Conservation (phyloP, 2,329 filamentous ascomycete species). For the Hymenoscyphus linearis region DNA sequence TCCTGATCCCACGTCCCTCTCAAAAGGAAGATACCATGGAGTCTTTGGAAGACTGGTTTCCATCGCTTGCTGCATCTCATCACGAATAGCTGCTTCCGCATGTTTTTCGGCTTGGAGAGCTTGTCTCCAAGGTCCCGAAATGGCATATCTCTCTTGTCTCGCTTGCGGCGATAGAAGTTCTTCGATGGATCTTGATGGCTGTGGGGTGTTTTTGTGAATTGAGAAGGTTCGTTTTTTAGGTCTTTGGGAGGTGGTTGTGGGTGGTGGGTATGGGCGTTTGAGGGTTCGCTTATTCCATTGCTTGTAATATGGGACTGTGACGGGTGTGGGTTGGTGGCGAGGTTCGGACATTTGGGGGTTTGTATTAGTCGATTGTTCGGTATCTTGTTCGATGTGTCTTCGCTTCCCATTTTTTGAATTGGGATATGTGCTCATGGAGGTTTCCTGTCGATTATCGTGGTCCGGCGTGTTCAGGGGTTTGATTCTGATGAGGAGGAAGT, state of each 20-base stretch:
- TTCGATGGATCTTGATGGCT: background rate
- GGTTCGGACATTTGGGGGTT: background rate
- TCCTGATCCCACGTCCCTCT: background rate
- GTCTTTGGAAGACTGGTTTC: background rate
- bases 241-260: background rate
- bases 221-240: background rate
- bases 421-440: too few species aligned
- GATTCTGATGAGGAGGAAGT: background rate
- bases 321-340: background rate
- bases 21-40: background rate
- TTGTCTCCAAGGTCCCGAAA: background rate
- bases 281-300: background rate
- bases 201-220: background rate
- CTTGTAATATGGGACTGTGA: background rate
- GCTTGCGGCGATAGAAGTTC: background rate
- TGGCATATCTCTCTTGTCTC: background rate
- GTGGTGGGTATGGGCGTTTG: background rate
- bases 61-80: background rate
- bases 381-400: background rate
- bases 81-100: background rate
- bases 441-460: background rate
- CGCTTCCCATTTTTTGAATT: too few species aligned
- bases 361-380: background rate
- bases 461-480: background rate
- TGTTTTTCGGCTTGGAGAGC: background rate